Percentiles rank a stretch among this genome's conserved stretches.
phyloP scores from a whole-genome alignment of 805 yeast genomes.

The Candida caryicola region DNA sequence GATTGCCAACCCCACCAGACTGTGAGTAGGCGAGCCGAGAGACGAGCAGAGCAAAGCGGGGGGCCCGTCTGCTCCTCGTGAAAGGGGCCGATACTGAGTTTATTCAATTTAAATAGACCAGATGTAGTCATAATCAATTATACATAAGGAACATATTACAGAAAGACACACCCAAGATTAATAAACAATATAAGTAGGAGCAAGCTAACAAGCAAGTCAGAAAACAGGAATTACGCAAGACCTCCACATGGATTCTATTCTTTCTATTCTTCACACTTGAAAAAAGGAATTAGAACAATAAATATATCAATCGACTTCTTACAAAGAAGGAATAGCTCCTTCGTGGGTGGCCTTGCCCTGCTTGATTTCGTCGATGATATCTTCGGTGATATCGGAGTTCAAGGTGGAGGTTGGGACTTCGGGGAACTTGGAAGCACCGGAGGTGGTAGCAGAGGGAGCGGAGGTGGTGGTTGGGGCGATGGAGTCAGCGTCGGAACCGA shows the following conservation, averaged over 20 bases:
- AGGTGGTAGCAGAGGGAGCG: slow-evolving; percentile 25
- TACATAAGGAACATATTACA: slow-evolving; percentile 1
- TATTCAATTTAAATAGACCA: neutral
- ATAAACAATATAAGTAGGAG: too few relatives aligned
- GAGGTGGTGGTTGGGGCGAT: slow-evolving; percentile 7
- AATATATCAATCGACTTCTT: slow-evolving; percentile 1
- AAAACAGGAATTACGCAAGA: too few relatives aligned
- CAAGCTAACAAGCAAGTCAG: too few relatives aligned
- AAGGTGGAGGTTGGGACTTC: slow-evolving; percentile 33
- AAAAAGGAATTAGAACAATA: slow-evolving; percentile 1
- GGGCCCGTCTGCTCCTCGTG: too few relatives aligned
- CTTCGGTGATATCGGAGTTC: slow-evolving; percentile 12
- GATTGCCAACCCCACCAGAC: slow-evolving; percentile 59
- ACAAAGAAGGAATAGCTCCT: slow-evolving; percentile 3
- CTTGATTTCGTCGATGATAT: slow-evolving; percentile 9
- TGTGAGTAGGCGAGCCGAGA: too few relatives aligned
- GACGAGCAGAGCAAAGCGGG: too few relatives aligned
- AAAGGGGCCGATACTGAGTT: neutral
- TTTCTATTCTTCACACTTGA: slow-evolving; percentile 4
- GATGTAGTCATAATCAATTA: slow-evolving; percentile 3
- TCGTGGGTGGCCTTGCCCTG: slow-evolving; percentile 2
- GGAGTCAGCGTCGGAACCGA: slow-evolving; percentile 18
- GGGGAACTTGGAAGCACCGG: slow-evolving; percentile 41
- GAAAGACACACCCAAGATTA: neutral
- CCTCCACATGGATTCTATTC: slow-evolving; percentile 1